Evolutionary conservation across 352 stramenopile species (phyloP), one percentile per base, ranked within the genome.

Genomic region (Phytophthora agathidicida): DNA sequence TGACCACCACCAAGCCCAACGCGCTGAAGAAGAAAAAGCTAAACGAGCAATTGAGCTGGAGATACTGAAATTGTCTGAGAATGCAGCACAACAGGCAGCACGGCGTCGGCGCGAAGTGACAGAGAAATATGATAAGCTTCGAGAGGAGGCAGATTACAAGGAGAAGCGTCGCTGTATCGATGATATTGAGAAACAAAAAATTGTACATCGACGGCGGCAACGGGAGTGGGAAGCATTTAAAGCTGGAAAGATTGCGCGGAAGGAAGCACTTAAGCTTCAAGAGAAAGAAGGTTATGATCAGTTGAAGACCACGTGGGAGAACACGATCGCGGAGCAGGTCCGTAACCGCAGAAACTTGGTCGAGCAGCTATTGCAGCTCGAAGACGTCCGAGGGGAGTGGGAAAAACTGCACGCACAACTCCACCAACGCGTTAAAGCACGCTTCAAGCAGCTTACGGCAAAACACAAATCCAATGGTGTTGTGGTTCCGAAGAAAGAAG

Each of bases 171-270:
- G 75, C 19, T 60, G 67, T 17, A 77, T 91, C 30, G 83, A 91
- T 27, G 69, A 38, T 5, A 24, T 71, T 1, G 77, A 92, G 48
- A 92, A 90, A 32, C 61, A 80, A 16, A 89, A 89, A 35, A 73
- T 88, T 19, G 38, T 88, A 10, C 74, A 59, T n/a, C 49, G 79
- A 35, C 62, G 68, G 14, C 75, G 83, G 0, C 74, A 88, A 39
- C 76, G 80, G 1, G 63, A 84, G 42, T 89, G 83, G 80, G 77
- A 88, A 7, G 65, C 61, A 10, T 87, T 89, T 28, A 79, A 86
- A 41, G 43, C 23, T 5, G 57, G 73, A 5, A 65, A 68, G 4
- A 39, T 78, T 2, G 68, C 64, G 5, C 73, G 57, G 2, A 74
- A 75, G 20, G 80, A 87, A 26, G 54, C 67, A 3, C 50, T 77